These are phyloP conservation scores for Vanderwaltozyma yarrowii DNA, from an alignment of 805 yeast species.

Conservation along the genomic window DNA sequence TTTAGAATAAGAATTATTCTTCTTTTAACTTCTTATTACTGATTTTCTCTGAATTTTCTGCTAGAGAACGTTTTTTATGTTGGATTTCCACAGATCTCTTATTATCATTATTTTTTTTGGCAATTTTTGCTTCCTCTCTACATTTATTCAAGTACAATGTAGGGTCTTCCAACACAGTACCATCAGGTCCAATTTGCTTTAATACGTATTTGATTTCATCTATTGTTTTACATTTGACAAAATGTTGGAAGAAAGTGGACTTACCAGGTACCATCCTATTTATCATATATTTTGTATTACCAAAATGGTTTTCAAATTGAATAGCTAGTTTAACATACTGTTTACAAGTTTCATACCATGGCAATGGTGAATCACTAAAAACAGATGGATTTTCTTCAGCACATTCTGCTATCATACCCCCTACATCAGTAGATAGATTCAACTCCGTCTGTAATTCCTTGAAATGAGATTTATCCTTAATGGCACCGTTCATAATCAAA, in stretches of 20 bases:
- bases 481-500: slow-evolving; percentile 74
- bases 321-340: slow-evolving; percentile 49
- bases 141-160: slow-evolving; percentile 8
- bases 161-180: slow-evolving; percentile 15
- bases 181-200: slow-evolving; percentile 12
- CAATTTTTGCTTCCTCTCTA: background rate
- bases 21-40: background rate
- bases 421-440: slow-evolving; percentile 44
- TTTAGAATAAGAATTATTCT: no score
- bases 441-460: slow-evolving; percentile 39
- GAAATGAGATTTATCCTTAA: slow-evolving; percentile 47
- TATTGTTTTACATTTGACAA: slow-evolving; percentile 46
- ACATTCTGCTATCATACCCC: slow-evolving; percentile 88
- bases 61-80: background rate
- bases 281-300: slow-evolving; percentile 76
- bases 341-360: slow-evolving; percentile 45
- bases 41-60: background rate
- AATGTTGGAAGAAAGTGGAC: slow-evolving; percentile 43
- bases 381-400: slow-evolving; percentile 85
- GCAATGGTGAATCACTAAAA: slow-evolving; percentile 38
- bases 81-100: background rate
- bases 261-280: slow-evolving; percentile 74
- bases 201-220: slow-evolving; percentile 35
- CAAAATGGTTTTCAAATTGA: slow-evolving; percentile 47
- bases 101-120: background rate